Evolutionary conservation across 179 eudicot species (phyloP).

Genomic region (Monotropa hypopitys): DNA sequence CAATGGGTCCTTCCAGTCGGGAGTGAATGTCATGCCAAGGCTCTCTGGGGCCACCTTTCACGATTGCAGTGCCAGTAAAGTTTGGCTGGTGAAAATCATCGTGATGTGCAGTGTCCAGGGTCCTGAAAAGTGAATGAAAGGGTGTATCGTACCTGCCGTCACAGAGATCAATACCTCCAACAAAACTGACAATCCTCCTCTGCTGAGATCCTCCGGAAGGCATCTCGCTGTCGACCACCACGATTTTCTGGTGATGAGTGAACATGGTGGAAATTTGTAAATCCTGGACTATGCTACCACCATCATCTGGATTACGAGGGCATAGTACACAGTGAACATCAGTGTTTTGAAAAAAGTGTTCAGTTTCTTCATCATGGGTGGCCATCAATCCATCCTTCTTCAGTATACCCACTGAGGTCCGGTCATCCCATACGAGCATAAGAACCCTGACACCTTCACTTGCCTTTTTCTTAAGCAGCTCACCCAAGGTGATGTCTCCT

Average conservation of each 20-base stretch:
- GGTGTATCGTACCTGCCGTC: constrained; percentile 74
- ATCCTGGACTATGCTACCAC: constrained; percentile 45
- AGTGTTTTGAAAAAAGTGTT: constrained; percentile 24
- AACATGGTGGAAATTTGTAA: constrained; percentile 52
- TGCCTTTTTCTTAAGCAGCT: constrained; percentile 67
- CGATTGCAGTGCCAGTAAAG: constrained; percentile 43
- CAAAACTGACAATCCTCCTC: constrained; percentile 64
- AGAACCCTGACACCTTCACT: constrained; percentile 63
- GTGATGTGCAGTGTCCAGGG: constrained; percentile 54
- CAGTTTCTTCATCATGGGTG: constrained; percentile 71
- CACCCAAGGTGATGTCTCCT: constrained; percentile 58
- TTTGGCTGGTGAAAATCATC: constrained; percentile 80
- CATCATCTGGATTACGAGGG: constrained; percentile 63
- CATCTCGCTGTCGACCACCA: constrained; percentile 59
- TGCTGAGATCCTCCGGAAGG: constrained; percentile 31
- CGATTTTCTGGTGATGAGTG: constrained; percentile 74
- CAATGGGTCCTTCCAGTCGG: constrained; percentile 58
- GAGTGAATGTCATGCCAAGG: constrained; percentile 93
- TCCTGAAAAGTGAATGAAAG: constrained; percentile 54
- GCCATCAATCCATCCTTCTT: constrained; percentile 63
- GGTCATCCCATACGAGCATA: constrained; percentile 80
- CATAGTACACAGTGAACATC: constrained; percentile 64
- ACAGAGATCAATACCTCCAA: constrained; percentile 78
- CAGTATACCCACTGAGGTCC: constrained; percentile 46
- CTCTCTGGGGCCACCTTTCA: constrained; percentile 79